These are phyloP conservation scores for Carex arenaria DNA, from an alignment of 202 grass and related monocot species.

Conservation along the genomic window DNA sequence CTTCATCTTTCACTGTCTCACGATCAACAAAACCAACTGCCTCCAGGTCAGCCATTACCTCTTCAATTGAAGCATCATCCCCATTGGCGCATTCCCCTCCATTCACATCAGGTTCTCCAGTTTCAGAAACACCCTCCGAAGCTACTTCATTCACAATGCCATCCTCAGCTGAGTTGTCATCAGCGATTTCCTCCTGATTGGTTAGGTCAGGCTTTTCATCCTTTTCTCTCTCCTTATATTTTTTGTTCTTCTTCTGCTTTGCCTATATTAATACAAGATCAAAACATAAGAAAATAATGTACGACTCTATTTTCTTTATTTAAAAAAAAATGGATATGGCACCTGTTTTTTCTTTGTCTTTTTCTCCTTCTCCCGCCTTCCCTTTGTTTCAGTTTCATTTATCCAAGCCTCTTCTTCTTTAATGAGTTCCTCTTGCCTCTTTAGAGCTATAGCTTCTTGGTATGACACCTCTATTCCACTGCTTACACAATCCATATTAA, in stretches of 20 bases:
- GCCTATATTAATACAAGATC: constrained; percentile 45
- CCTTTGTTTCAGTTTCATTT: constrained; percentile 74
- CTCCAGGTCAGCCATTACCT: constrained; percentile 34
- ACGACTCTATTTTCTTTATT: neutral
- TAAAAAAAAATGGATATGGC: neutral
- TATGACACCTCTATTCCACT: constrained; percentile 86
- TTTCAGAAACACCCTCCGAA: constrained; percentile 22
- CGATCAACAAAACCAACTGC: constrained; percentile 30
- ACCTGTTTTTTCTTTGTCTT: constrained; percentile 99
- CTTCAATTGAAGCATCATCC: constrained; percentile 39
- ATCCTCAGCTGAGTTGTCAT: constrained; percentile 40
- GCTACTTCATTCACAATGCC: constrained; percentile 39
- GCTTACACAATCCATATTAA: constrained; percentile 23
- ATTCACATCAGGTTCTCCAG: constrained; percentile 31
- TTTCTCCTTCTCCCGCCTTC: constrained; percentile 87
- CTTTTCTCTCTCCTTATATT: constrained; percentile 73
- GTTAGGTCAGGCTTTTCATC: constrained; percentile 50
- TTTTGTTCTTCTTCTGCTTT: constrained; percentile 88
- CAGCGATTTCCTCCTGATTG: constrained; percentile 32
- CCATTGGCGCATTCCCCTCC: constrained; percentile 61
- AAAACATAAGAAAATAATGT: constrained; percentile 19
- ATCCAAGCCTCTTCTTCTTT: constrained; percentile 81
- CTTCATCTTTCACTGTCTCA: constrained; percentile 38
- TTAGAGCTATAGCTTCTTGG: constrained; percentile 94
- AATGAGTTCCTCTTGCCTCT: constrained; percentile 98